Evolutionary conservation across 768 basidiomycete species (phyloP), one percentile per base, ranked within the genome.

Genomic region (Podaxis mareebaensis): DNA sequence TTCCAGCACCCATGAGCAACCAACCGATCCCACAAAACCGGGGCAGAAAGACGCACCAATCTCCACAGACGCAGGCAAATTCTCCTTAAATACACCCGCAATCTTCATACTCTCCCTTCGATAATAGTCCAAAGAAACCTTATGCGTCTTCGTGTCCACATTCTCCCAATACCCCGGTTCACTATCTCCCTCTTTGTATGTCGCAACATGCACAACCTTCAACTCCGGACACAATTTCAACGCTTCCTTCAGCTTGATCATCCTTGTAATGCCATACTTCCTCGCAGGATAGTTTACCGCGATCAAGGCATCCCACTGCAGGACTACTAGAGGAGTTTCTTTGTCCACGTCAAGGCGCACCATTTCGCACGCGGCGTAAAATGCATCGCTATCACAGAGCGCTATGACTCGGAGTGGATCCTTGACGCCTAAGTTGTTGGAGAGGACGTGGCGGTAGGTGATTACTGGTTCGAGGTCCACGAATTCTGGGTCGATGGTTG

Each of bases 251-350:
- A 88, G 78, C 72, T 87, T 89, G 74, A 89, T 90, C 86, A 94
- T 92, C 52, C 96, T 79, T n/a, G 93, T 92, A 68, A 99, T 96
- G 4, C 96, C 96, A 71, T 84, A 98, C 70, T 87, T 87, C 66
- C 97, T 85, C 0, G 97, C 96, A 4, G 95, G 89, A 71, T 99
- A 99, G 75, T 96, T 98, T 66, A 99, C 91, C 0, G 97, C 97
- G 63, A 99, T 99, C 58, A 96, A 72, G 15, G 86, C 80, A 51
- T 91, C 85, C 95, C 95, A 96, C 67, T 96, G 95, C 49, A 89
- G 82, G 5, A 95, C 93, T 4, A 93, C 92, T 11, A 96, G 79
- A 0, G 94, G 93, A 0, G 71, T 80, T 17, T 82, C 80, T 46
- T 82, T 81, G 51, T 77, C 76, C 2, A 92, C 77, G 0, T 84